Evolutionary conservation across 495 filamentous ascomycete species (phyloP), one percentile per base, ranked within the genome.

Genomic region (Collariella sp.): DNA sequence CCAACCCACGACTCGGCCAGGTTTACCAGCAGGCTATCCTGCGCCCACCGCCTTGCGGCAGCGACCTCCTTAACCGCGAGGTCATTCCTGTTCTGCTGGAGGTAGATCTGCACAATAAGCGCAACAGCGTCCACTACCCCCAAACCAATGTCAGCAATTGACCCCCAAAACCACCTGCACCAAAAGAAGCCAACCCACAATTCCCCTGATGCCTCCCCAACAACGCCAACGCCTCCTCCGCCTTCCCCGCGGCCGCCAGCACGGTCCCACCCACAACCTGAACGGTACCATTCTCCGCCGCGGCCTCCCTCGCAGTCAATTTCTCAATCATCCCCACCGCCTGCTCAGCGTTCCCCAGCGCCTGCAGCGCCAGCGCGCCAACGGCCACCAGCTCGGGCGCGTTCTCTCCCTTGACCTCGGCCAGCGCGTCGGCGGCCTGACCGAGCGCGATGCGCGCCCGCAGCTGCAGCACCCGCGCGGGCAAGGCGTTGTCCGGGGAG

Each of bases 1-100:
- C 89, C 91, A 62, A 95, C 85, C 91, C 91, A 98, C 10, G 87
- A 88, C 70, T 98, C 93, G 33, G 90, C 91, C 51, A 98, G 69
- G 67, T 98, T 98, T 55, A 97, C 87, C 36, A 96, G 79, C 29
- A 96, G 72, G 60, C 84, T 93, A 67, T 98, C 93, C 70, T 98
- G 93, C 5, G 90, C 93, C 88, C 90, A 97, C 67, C 88, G 84
- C 69, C 90, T 81, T 22, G 93, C 93, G n/a, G 85, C 82, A 45
- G 84, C 73, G 13, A 95, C 88, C 67, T 95, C 91, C 70, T 96
- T 95, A 5, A 87, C 61, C 4, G 93, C 93, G 31, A 97, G 79
- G 65, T 97, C 91, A 53, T 82, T 82, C 33, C 91, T 81, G 76
- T 96, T 96, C 63, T 94, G 88, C 52, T 86, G 80, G 10, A 98